These are phyloP conservation scores for Pneumocystis jirovecii DNA, from an alignment of 1,139 yeast species.

Conservation along the genomic window DNA sequence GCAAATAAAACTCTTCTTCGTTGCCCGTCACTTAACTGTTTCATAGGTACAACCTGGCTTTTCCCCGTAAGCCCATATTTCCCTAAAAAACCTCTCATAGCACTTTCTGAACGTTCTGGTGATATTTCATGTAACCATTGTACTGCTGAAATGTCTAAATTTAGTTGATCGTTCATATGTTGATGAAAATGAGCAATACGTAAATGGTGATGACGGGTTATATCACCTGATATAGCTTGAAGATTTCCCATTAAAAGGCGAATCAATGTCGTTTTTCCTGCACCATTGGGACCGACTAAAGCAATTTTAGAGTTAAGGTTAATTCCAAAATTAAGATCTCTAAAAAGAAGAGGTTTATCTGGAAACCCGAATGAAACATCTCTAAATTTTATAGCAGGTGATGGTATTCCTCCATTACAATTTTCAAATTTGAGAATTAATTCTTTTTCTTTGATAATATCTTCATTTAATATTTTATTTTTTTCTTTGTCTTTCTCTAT, in stretches of 20 bases:
- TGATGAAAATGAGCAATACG: slow-evolving; percentile 97
- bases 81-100: slow-evolving; percentile 37
- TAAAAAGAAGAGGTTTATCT: slow-evolving; percentile 58
- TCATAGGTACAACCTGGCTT: slow-evolving; percentile 97
- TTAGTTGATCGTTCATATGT: slow-evolving; percentile 97
- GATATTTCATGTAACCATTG: slow-evolving; percentile 87
- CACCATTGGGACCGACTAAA: slow-evolving; percentile 97
- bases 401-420: slow-evolving; percentile 84
- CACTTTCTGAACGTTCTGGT: slow-evolving; percentile 79
- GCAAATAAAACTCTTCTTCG: slow-evolving; percentile 98
- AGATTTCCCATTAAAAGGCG: slow-evolving; percentile 93
- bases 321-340: slow-evolving; percentile 86
- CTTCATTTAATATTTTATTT: slow-evolving; percentile 44
- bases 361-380: slow-evolving; percentile 68
- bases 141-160: slow-evolving; percentile 82
- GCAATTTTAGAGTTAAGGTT: slow-evolving; percentile 99
- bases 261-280: slow-evolving; percentile 91
- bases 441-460: slow-evolving; percentile 84
- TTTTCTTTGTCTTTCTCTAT: slow-evolving; percentile 90
- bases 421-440: slow-evolving; percentile 88
- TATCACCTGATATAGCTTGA: slow-evolving; percentile 82
- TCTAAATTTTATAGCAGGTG: slow-evolving; percentile 95
- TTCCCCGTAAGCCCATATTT: slow-evolving; percentile 98
- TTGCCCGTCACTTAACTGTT: slow-evolving; percentile 96
- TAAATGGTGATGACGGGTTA: slow-evolving; percentile 90